Base-by-base conservation (phyloP, 345 rosid genomes). In the Rhodamnia rubescens region DNA sequence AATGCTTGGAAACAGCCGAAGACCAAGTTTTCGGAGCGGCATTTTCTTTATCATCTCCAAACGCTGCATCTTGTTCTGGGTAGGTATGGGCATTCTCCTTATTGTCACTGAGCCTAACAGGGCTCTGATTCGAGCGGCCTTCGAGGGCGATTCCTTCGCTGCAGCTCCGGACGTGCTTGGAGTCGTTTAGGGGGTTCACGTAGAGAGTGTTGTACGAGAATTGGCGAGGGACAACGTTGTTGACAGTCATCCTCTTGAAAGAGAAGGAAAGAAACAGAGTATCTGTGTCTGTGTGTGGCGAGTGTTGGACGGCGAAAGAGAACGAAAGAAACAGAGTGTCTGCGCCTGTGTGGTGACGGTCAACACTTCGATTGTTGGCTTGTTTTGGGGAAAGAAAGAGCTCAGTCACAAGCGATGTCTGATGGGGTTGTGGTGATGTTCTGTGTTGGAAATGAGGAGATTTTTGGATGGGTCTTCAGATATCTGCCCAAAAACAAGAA, bases 11-110 rank as follows among this genome's bases (percentile, higher is more conserved):
- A 84, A 85, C 44, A 61, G 86, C 90, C 47, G 89, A 85, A 84
- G 90, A 83, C 44, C 90, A 92, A 21, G 90, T 88, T 84, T 88
- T 21, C 16, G 89, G 92, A 18, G 87, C 86, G 54, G 90, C 89
- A 85, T 92, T 93, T 84, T 91, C 94, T 51, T 92, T 93, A 83
- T 89, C 90, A 40, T 54, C 58, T 44, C 83, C 74, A 85, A 53
- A 15, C 85, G 81, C 86, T 40, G 32, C 81, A 5, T 27, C 11
- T n/a, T 40, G 51, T n/a, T 53, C 69, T 53, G 82, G 20, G 85
- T 83, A 49, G 83, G 74, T 83, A 49, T 82, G 74, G 44, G 87
- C 88, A 61, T 94, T 91, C 86, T 92, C 95, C 85, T 93, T 93
- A 89, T 92, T 74, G 85, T 84, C 86, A 24, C 52, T 16, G 82